Base-by-base conservation (phyloP, 495 filamentous ascomycete genomes). In the Talaromyces ruber region DNA sequence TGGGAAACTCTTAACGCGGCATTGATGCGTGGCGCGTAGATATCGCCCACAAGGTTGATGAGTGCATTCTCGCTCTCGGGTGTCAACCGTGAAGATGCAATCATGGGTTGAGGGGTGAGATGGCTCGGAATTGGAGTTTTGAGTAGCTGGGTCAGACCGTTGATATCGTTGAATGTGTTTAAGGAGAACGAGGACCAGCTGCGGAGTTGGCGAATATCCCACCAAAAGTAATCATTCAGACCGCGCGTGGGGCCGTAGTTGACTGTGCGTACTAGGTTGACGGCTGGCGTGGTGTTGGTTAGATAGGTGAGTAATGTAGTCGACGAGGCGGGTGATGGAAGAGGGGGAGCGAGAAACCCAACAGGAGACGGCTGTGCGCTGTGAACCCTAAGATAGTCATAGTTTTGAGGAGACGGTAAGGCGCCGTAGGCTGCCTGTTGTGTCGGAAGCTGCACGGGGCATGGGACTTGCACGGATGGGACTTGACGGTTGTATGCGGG, bases 141-240 rank as follows among this genome's bases (percentile, higher is more conserved):
- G 51, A 97, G 83, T n/a, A 94, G 86, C 54, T 81, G 78, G 22
- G 85, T 80, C 52, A 95, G 88, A 14, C 83, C 84, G 1, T 85
- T 86, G 55, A 96, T 82, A n/a, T 84, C 78, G 64, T 84, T 79
- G 72, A 97, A 89, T 58, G 87, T 86, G 52, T 74, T 68, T 25
- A 91, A 74, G 58, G 81, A 88, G 81, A 96, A 96, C 62, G 84
- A 81, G 50, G 79, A 80, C 92, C 92, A 97, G 64, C 84, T 81
- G 54, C 88, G 86, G 64, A 96, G 78, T 66, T 95, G 92, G 56
- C 92, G 89, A 60, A 96, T 82, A 64, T 97, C 92, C 89, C 89
- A 97, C 92, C 92, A 97, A 70, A 91, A 93, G 70, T 95, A 88
- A 67, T 86, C 87, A 68, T 89, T 85, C 66, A 86, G 72, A 50